A percentile compares a stretch with the other conserved stretches of the same genome.
Evolutionary conservation across 495 filamentous ascomycete species (phyloP).

Genomic region (Penicillium crystallinum): DNA sequence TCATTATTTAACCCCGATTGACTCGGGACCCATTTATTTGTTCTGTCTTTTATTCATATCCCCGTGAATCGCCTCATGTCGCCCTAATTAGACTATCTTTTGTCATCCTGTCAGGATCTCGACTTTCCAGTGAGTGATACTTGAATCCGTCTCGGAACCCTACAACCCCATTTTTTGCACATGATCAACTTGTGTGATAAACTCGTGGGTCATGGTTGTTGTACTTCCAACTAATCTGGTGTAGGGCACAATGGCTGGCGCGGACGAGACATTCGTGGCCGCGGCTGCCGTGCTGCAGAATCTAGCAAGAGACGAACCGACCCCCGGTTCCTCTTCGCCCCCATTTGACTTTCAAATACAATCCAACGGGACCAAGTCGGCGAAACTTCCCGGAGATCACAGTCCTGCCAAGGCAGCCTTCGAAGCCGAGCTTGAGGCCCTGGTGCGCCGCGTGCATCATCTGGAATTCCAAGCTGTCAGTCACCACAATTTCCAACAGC

Average conservation of each 20-base stretch:
- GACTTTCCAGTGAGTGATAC: conserved; percentile 29
- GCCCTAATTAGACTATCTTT: conserved; percentile 28
- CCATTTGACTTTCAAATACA: conserved; percentile 37
- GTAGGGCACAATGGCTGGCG: conserved; percentile 50
- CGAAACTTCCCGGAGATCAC: conserved; percentile 60
- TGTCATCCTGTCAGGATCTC: conserved; percentile 38
- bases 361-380: conserved; percentile 39
- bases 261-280: conserved; percentile 57
- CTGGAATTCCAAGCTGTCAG: conserved; percentile 62
- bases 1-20: conserved; percentile 17
- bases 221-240: conserved; percentile 9
- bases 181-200: background rate
- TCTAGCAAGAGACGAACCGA: conserved; percentile 49
- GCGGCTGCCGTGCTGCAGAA: conserved; percentile 58
- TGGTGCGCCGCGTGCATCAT: conserved; percentile 61
- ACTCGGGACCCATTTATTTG: conserved; percentile 9
- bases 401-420: conserved; percentile 61
- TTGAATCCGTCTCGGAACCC: background rate
- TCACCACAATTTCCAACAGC: conserved; percentile 37
- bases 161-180: background rate
- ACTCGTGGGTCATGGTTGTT: background rate
- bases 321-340: conserved; percentile 34
- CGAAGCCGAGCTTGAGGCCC: conserved; percentile 64
- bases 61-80: conserved; percentile 35
- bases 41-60: conserved; percentile 6